phyloP scores from a whole-genome alignment of 352 stramenopile genomes.

The Globisporangium cylindrosporum region DNA sequence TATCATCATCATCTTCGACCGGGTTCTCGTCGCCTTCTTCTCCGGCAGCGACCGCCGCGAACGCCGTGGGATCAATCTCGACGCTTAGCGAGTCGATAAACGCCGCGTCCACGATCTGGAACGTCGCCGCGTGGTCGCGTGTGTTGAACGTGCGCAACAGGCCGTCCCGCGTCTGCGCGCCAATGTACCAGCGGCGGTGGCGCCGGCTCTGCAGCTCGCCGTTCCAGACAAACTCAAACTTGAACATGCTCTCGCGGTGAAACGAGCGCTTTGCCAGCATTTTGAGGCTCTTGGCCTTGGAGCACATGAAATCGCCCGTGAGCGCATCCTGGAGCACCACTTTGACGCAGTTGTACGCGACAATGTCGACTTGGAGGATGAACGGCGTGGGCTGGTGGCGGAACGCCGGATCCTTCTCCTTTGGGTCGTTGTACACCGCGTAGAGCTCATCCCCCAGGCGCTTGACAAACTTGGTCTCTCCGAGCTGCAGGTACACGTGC shows the following conservation, averaged over 20 bases:
- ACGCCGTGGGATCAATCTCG: constrained; percentile 20
- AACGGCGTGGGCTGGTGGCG: constrained; percentile 57
- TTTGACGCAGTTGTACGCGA: constrained; percentile 56
- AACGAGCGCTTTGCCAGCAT: constrained; percentile 36
- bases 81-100: constrained; percentile 43
- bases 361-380: constrained; percentile 31
- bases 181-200: constrained; percentile 66
- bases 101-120: constrained; percentile 64
- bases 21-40: constrained; percentile 21
- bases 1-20: constrained; percentile 3
- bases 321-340: constrained; percentile 44
- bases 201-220: constrained; percentile 69
- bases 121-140: constrained; percentile 45
- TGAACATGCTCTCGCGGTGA: constrained; percentile 62
- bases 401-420: constrained; percentile 60
- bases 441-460: constrained; percentile 49
- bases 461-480: constrained; percentile 48
- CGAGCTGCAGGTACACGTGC: constrained; percentile 50
- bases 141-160: constrained; percentile 61
- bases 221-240: constrained; percentile 66
- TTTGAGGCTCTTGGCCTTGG: constrained; percentile 54
- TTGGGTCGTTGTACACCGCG: constrained; percentile 54
- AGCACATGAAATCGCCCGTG: constrained; percentile 42
- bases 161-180: constrained; percentile 61
- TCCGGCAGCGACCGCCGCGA: constrained; percentile 1